Percentiles rank a stretch among this genome's conserved stretches.
Evolutionary conservation across 148 eudicot species (phyloP).

Genomic region (Cornus kousa): DNA sequence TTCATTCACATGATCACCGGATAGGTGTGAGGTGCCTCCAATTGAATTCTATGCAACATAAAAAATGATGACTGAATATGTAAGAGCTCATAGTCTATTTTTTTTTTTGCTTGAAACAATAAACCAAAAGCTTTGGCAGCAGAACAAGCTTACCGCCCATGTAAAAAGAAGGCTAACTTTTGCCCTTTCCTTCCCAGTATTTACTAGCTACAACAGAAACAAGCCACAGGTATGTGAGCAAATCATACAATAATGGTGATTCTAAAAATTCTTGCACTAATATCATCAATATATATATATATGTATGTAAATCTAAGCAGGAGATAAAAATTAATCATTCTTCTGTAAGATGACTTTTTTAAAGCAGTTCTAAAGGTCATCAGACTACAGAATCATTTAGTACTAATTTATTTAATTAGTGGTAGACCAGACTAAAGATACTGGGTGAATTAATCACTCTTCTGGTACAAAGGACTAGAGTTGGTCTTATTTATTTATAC

Average conservation of each 20-base stretch:
- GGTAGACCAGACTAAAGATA: background rate
- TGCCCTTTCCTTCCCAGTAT: conserved; percentile 95
- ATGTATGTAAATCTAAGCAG: background rate
- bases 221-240: conserved; percentile 1
- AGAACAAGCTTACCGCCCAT: conserved; percentile 84
- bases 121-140: background rate
- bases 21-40: conserved; percentile 88
- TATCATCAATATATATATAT: background rate
- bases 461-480: no score
- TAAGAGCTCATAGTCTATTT: background rate
- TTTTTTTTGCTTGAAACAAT: background rate
- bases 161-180: conserved; percentile 93
- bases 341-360: background rate
- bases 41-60: conserved; percentile 70
- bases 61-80: conserved; percentile 7
- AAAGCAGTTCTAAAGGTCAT: background rate
- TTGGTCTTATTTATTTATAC: no score
- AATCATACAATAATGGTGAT: background rate
- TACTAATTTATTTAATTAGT: no score
- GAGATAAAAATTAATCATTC: background rate
- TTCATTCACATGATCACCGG: conserved; percentile 96
- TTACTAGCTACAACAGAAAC: conserved; percentile 68
- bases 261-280: background rate
- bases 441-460: background rate
- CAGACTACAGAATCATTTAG: background rate